These are phyloP conservation scores for Hemisphaericaspora xylanilytica DNA, from an alignment of 1,139 yeast species.

Conservation along the genomic window DNA sequence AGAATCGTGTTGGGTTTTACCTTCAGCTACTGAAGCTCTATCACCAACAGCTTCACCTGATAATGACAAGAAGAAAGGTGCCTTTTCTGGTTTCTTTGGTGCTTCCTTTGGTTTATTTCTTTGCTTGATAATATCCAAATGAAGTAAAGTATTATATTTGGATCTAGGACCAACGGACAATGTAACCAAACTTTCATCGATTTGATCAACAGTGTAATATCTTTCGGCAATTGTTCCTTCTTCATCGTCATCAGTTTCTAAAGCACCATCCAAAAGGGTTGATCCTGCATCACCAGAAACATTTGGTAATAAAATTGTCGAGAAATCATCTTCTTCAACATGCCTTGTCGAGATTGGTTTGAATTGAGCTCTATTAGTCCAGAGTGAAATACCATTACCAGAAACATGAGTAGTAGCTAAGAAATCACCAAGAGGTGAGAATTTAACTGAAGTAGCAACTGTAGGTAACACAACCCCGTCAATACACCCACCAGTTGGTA, in stretches of 20 bases:
- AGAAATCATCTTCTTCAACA: constrained; percentile 71
- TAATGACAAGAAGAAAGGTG: constrained; percentile 77
- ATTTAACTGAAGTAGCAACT: constrained; percentile 75
- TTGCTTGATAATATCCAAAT: constrained; percentile 78
- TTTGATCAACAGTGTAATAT: constrained; percentile 64
- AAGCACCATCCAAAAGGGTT: constrained; percentile 76
- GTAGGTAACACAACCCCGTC: constrained; percentile 81
- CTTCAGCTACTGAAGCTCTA: constrained; percentile 63
- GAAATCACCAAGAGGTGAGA: constrained; percentile 87
- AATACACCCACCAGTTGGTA: constrained; percentile 95
- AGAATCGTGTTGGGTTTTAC: constrained; percentile 14
- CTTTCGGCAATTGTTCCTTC: constrained; percentile 24
- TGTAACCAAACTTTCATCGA: constrained; percentile 63
- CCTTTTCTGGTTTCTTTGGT: constrained; percentile 78
- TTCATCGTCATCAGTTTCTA: constrained; percentile 30
- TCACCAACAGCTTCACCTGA: constrained; percentile 69
- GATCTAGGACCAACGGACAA: constrained; percentile 74
- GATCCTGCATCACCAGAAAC: constrained; percentile 83
- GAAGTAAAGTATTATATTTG: constrained; percentile 73
- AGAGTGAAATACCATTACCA: constrained; percentile 85
- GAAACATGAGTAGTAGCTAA: constrained; percentile 91
- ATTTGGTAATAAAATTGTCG: constrained; percentile 62
- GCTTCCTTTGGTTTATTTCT: constrained; percentile 90
- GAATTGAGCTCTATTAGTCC: constrained; percentile 93
- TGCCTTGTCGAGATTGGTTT: constrained; percentile 70